Evolutionary conservation across 2,329 filamentous ascomycete genomes (phyloP), one percentile per base, ranked within the genome.

Genomic region (Penicillium sp.): DNA sequence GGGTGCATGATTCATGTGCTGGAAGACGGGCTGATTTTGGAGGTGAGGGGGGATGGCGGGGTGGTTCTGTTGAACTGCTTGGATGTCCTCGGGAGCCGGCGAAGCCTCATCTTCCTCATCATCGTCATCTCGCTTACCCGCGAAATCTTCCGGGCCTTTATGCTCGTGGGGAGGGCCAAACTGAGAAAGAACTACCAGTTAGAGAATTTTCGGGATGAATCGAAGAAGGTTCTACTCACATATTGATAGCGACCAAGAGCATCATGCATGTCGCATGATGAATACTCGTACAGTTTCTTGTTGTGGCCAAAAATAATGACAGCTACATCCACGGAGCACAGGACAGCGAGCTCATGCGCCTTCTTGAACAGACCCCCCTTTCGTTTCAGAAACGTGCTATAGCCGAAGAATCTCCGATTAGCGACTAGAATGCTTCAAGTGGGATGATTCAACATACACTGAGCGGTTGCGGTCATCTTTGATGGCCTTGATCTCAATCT

Each of bases 401-500:
- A 19, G n/a, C 19, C 4, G 37, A 50, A 29, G 38, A 47, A 49
- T 27, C 46, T 43, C 27, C 50, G 38, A 51, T 59, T 37, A 60
- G 59, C 40, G 21, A n/a, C 43, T n/a, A 33, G 17, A 33, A 29
- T 17, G 8, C 23, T 38, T 38, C 4, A 7, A 37, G 3, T 31
- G 25, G 40, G 27, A 38, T 37, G 29, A n/a, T 51, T 23, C 40
- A 41, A 82, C 91, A 78, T 91, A 97, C 93, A 97, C 93, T 71
- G 93, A 96, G 75, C 93, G 91, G 75, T 97, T 97, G 71, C 93
- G 87, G 78, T 97, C 93, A 86, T 97, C 93, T 80, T 96, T 97
- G 84, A 97, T 97, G 69, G 93, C 91, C 81, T 97, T 97, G 83
- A 99, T 97, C 82, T 97, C 94, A 75, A 99, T 99, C 86, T 99